phyloP scores from a whole-genome alignment of 179 eudicot genomes.

The Spergularia azorica region DNA sequence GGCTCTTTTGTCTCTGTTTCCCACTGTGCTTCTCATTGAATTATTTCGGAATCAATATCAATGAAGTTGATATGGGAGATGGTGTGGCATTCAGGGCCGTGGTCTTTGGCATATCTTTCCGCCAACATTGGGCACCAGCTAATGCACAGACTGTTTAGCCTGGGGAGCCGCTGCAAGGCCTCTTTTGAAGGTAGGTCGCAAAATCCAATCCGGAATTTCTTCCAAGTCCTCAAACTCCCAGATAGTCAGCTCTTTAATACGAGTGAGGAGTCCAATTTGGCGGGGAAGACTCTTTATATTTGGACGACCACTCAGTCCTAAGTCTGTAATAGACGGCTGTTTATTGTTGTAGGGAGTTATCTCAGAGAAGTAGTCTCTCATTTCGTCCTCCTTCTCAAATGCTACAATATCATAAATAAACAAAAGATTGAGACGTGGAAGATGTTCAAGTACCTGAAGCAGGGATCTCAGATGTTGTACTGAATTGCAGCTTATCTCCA shows the following conservation, averaged over 20 bases:
- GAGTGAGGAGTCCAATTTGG: conserved; percentile 1
- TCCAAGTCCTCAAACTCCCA: neutral
- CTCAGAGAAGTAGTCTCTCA: neutral
- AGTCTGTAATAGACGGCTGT: neutral
- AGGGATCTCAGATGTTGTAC: conserved; percentile 10
- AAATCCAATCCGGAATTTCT: too few species aligned
- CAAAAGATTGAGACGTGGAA: neutral
- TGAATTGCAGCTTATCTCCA: neutral
- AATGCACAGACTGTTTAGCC: too few species aligned
- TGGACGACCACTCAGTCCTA: neutral
- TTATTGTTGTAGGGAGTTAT: neutral
- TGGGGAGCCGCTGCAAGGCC: too few species aligned
- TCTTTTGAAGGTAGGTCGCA: neutral
- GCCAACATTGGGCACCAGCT: too few species aligned
- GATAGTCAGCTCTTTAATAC: neutral
- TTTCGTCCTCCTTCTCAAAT: neutral
- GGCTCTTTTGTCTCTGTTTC: too few species aligned
- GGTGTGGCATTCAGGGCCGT: too few species aligned
- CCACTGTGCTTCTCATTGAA: too few species aligned
- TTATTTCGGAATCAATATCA: too few species aligned
- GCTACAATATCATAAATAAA: neutral
- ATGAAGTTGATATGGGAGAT: too few species aligned
- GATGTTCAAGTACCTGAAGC: neutral
- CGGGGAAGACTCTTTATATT: conserved; percentile 5
- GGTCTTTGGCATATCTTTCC: neutral